Evolutionary conservation across 352 stramenopile genomes (phyloP).

Genomic region (Halophytophthora polymorphica): DNA sequence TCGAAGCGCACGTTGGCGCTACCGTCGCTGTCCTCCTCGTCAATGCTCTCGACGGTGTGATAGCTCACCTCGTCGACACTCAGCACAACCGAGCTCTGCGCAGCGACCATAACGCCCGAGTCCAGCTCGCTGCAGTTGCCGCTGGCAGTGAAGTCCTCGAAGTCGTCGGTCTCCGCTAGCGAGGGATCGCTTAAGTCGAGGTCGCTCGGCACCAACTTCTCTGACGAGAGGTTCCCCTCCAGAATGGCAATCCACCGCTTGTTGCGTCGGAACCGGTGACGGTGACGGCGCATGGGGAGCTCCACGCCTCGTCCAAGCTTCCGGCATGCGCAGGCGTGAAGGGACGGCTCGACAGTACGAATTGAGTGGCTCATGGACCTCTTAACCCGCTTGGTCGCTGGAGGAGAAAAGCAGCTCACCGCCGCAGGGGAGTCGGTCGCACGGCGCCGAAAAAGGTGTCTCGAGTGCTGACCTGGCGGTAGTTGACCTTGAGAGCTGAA

Average conservation of each 20-base stretch:
- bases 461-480: background rate
- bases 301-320: conserved; percentile 41
- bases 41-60: background rate
- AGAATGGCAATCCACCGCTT: conserved; percentile 50
- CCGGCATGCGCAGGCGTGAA: conserved; percentile 38
- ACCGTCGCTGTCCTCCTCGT: conserved; percentile 8
- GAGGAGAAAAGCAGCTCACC: conserved; percentile 26
- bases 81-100: conserved; percentile 14
- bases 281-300: conserved; percentile 20
- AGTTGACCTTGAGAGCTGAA: background rate
- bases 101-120: conserved; percentile 3
- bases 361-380: conserved; percentile 15
- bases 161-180: conserved; percentile 26
- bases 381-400: conserved; percentile 22
- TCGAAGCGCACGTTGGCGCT: conserved; percentile 16
- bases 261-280: conserved; percentile 41
- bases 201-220: conserved; percentile 30
- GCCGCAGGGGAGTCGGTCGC: conserved; percentile 19
- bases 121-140: conserved; percentile 30
- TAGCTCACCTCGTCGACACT: conserved; percentile 22
- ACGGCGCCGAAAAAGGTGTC: conserved; percentile 10
- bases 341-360: conserved; percentile 15
- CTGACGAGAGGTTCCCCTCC: conserved; percentile 33
- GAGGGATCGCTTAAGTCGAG: conserved; percentile 19
- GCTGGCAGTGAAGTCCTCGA: conserved; percentile 23